Base-by-base conservation (phyloP, 345 rosid species). In the Microthlaspi erraticum region DNA sequence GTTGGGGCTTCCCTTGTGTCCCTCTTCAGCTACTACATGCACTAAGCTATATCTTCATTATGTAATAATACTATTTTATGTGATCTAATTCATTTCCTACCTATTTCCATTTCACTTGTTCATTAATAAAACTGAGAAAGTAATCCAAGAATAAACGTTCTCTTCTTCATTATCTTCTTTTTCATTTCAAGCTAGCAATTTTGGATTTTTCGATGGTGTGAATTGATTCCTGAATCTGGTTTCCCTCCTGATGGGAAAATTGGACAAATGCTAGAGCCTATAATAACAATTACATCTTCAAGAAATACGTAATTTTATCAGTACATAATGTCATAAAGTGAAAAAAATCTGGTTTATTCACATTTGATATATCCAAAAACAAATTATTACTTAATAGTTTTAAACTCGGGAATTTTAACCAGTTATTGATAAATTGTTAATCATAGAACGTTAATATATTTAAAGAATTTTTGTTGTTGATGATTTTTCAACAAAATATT, bases 1-100 rank as follows among this genome's bases (percentile, higher is more conserved):
- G 65, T 82, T 32, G 83, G 85, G 5, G 88, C 60, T 72, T 68
- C 78, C 45, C 67, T 75, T 53, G 63, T 64, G 39, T 74, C 78
- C 45, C 73, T 78, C 65, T 45, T 78, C 55, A 44, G 78, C 62
- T 72, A 79, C 81, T 74, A 59, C 74, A 37, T 69, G 73, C 77
- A 73, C 71, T 77, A 66, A 77, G 75, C 59, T 55, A 60, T 50
- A 53, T 42, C 34, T 68, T 60, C 39, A 33, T 66, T 60, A 66
- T 74, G 67, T 59, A 66, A 43, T 59, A 73, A 42, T 10, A 53
- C 61, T 57, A 32, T 52, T 20, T 20, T 26, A 43, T 68, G 78
- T 75, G 58, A 61, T 74, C 48, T 60, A 1, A 36, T 75, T 54
- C 69, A 68, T 61, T 60, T 67, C 55, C 46, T 59, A 19, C 12